Base-by-base conservation (phyloP, 2,329 filamentous ascomycete species). In the Zopfia rhizophila region DNA sequence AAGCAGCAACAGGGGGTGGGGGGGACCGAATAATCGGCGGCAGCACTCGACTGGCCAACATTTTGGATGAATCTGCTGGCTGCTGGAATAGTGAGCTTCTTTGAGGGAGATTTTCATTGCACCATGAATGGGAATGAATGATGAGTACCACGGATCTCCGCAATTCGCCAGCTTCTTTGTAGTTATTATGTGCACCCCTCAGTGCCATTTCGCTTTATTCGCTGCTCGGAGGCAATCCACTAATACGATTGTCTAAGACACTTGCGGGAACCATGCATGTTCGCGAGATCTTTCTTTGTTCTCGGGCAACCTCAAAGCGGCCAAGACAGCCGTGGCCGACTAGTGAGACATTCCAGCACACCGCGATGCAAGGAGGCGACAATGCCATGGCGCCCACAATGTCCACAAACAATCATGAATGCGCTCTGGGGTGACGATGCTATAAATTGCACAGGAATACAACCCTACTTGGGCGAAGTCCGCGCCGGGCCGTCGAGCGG, bases 241-340 rank as follows among this genome's bases (percentile, higher is more conserved):
- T 59, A 64, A 66, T 61, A 61, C 61, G 40, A 65, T 65, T 70
- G 67, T 70, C 55, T 59, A 53, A 64, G 61, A 60, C 65, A 61
- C 53, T 64, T 63, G 60, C 61, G 66, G 58, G 50, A 59, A 40
- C 46, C 38, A 38, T 32, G 52, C 58, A 53, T 59, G 48, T 59
- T 65, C 56, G 55, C 58, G 60, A 56, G 46, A 38, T 48, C 36
- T 60, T 70, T 66, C 68, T 70, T 72, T 70, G 67, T 72, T 65
- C 62, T 54, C 38, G 46, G 41, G 45, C 48, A 50, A 46, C 51
- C 66, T 60, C 49, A 51, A 66, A 66, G 54, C 63, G 67, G 67
- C 61, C 55, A 63, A 66, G 62, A 58, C 59, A 54, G 47, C 38
- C 31, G 51, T 50, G 54, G 52, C 57, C 55, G 45, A 51, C 49